These are phyloP conservation scores for Bifiguratus adelaidae DNA, from an alignment of 192 early-diverging fungal genomes.

Conservation along the genomic window DNA sequence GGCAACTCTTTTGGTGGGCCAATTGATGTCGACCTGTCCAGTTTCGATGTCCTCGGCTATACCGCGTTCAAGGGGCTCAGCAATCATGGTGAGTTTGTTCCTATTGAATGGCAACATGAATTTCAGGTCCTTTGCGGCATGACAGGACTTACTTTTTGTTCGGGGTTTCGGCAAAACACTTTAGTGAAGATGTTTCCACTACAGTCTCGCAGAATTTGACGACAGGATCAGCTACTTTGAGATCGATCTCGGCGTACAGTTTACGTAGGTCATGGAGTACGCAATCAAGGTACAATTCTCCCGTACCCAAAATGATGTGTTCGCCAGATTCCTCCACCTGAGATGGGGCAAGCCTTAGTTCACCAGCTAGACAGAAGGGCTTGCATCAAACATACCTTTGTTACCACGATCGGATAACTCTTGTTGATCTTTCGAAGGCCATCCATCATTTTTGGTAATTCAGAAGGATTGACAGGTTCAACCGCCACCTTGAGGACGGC, in stretches of 20 bases:
- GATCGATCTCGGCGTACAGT: conserved; percentile 92
- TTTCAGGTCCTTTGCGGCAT: background rate
- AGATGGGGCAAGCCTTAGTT: background rate
- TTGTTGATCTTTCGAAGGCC: conserved; percentile 95
- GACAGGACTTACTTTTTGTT: conserved; percentile 77
- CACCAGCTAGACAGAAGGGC: background rate
- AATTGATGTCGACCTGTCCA: conserved; percentile 53
- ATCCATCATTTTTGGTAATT: conserved; percentile 96
- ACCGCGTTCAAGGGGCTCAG: conserved; percentile 86
- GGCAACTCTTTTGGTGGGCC: conserved; percentile 65
- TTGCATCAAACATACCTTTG: conserved; percentile 33
- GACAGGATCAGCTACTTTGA: conserved; percentile 97
- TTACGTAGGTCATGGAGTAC: conserved; percentile 90
- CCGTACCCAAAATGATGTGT: conserved; percentile 89
- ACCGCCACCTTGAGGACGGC: conserved; percentile 92
- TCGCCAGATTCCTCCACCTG: conserved; percentile 92
- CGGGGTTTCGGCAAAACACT: conserved; percentile 96
- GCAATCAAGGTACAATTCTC: conserved; percentile 95
- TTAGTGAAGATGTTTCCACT: conserved; percentile 84
- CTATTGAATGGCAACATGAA: conserved; percentile 18
- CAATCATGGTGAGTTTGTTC: conserved; percentile 94
- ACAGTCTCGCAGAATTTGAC: conserved; percentile 95
- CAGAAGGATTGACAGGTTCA: conserved; percentile 95
- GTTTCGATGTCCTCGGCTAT: conserved; percentile 90
- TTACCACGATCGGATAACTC: conserved; percentile 82